phyloP scores from a whole-genome alignment of 1,284 basidiomycete species.

The Porodaedalea pini region DNA sequence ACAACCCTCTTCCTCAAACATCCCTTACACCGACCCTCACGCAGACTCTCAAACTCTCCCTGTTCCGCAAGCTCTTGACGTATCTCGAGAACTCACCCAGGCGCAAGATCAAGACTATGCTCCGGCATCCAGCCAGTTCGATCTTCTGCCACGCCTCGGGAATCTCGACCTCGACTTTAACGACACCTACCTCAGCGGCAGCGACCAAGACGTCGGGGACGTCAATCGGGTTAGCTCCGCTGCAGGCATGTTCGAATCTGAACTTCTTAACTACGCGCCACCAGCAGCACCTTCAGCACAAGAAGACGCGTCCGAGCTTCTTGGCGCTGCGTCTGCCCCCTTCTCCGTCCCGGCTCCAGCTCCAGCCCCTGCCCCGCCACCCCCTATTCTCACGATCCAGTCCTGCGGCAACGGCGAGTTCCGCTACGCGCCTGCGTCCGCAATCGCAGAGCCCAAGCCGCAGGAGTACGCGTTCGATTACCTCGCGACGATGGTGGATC shows the following conservation, averaged over 20 bases:
- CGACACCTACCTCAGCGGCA: conserved; percentile 8
- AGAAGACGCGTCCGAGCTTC: not conserved
- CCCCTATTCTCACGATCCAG: not conserved
- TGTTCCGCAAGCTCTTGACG: conserved; percentile 13
- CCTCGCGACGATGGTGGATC: not conserved
- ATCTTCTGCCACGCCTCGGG: conserved; percentile 13
- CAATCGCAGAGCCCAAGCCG: not conserved
- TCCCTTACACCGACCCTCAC: not conserved
- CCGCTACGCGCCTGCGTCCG: not conserved
- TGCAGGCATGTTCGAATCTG: conserved; percentile 2
- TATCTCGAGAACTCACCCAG: conserved; percentile 5
- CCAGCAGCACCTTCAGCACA: not conserved
- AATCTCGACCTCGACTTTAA: conserved; percentile 12
- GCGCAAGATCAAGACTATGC: conserved; percentile 9
- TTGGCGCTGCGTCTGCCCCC: not conserved
- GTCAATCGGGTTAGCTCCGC: not conserved
- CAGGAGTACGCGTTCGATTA: conserved; percentile 13
- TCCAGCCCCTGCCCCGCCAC: not conserved
- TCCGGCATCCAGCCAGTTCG: not conserved
- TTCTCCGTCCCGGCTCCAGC: conserved; percentile 1
- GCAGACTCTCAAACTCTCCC: conserved; percentile 1
- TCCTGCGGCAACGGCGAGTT: not conserved
- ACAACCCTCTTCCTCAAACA: not conserved
- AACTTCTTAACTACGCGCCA: not conserved
- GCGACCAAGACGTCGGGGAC: not conserved